Base-by-base conservation (phyloP, 345 rosid genomes). In the Bruguiera gymnorhiza region DNA sequence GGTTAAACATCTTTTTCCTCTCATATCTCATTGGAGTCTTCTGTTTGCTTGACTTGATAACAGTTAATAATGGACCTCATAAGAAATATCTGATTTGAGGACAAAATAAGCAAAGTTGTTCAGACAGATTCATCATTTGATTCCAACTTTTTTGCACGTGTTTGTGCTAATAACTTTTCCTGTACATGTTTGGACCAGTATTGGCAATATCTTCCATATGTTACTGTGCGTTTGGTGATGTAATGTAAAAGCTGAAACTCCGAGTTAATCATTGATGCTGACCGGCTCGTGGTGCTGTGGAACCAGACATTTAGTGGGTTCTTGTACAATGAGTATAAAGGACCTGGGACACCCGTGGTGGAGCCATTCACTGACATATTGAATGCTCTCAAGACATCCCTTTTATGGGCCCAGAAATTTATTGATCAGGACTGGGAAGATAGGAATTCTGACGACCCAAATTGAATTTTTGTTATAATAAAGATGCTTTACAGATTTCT, bases 361-460 rank as follows among this genome's bases (percentile, higher is more conserved):
- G 84, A 86, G 76, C 88, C 90, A 55, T 80, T 80, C 31, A 72
- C 83, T 1, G 78, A 80, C 56, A 77, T 70, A 79, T 48, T 83
- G 54, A 69, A 79, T 78, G 73, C 79, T 53, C 65, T 66, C 24
- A 34, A 34, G 50, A 72, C 82, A 24, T 68, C 86, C 34, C 76
- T 84, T 18, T 51, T 67, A 73, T 76, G 84, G 83, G 85, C 83
- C 66, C 84, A 82, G 70, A 83, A 64, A 67, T 10, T 73, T 34
- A 73, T 83, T 23, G 83, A 83, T 76, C 70, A 55, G 68, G 86
- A 80, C 51, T 68, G 86, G 77, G 80, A 77, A 75, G 32, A 46
- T 69, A 74, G 86, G 85, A 75, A 67, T 59, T 75, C 68, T 29
- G 66, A 77, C 63, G 48, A 37, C 51, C 34, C 60, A 30, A 64